Evolutionary conservation across 2,329 filamentous ascomycete species (phyloP).

Genomic region (Penicillium hesseltinei): DNA sequence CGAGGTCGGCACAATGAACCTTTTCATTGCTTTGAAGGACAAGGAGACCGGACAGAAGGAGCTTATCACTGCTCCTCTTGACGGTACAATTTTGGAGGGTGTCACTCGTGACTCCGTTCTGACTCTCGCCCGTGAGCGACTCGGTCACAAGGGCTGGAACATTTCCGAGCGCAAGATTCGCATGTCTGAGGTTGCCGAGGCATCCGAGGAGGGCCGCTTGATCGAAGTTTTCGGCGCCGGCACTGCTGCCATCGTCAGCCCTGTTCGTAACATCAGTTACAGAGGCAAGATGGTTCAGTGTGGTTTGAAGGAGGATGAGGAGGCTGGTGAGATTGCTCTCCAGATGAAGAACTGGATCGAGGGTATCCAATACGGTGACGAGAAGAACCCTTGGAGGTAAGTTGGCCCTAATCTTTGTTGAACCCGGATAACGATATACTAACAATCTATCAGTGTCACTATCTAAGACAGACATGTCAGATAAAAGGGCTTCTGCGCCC

Average conservation of each 20-base stretch:
- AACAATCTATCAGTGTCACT: slow-evolving; percentile 9
- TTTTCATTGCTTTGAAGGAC: slow-evolving; percentile 83
- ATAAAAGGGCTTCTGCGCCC: neutral
- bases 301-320: slow-evolving; percentile 74
- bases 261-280: slow-evolving; percentile 87
- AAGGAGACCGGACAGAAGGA: slow-evolving; percentile 87
- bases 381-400: slow-evolving; percentile 88
- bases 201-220: slow-evolving; percentile 77
- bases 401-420: slow-evolving; percentile 16
- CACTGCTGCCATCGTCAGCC: slow-evolving; percentile 90
- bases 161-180: slow-evolving; percentile 87
- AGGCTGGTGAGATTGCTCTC: slow-evolving; percentile 81
- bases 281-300: slow-evolving; percentile 77
- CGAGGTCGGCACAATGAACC: slow-evolving; percentile 98
- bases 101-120: slow-evolving; percentile 91
- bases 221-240: slow-evolving; percentile 92
- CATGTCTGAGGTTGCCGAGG: slow-evolving; percentile 81
- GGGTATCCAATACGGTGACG: slow-evolving; percentile 89
- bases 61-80: slow-evolving; percentile 89
- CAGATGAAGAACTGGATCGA: slow-evolving; percentile 97
- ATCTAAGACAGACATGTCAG: slow-evolving; percentile 17
- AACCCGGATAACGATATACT: neutral
- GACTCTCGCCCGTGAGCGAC: slow-evolving; percentile 76
- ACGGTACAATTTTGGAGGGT: slow-evolving; percentile 94
- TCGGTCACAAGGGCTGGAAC: slow-evolving; percentile 83